phyloP scores from a whole-genome alignment of 176 grass and related monocot genomes.

The Cenchrus purpureus region DNA sequence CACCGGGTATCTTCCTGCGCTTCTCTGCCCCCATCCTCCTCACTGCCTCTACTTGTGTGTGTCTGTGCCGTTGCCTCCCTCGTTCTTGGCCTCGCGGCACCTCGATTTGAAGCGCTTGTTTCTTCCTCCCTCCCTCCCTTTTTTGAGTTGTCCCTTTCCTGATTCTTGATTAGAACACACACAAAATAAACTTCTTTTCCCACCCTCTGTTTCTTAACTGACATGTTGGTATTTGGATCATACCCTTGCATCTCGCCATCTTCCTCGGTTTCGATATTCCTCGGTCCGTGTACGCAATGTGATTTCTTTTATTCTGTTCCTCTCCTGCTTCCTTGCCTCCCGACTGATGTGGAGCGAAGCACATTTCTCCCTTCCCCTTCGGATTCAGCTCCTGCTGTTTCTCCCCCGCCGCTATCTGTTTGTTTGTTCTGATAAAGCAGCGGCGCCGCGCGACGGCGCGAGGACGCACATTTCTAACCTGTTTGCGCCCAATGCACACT shows the following conservation, averaged over 20 bases:
- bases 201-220: neutral
- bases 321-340: neutral
- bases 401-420: neutral
- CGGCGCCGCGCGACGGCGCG: neutral
- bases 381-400: neutral
- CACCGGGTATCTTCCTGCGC: slow-evolving; percentile 46
- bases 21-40: neutral
- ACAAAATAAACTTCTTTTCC: neutral
- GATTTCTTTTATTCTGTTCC: slow-evolving; percentile 5
- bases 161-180: slow-evolving; percentile 7
- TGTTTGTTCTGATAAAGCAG: neutral
- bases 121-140: neutral
- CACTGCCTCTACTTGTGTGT: neutral
- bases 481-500: neutral
- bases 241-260: slow-evolving; percentile 45
- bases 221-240: slow-evolving; percentile 51
- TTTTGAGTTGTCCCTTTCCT: neutral
- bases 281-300: slow-evolving; percentile 13
- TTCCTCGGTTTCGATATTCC: slow-evolving; percentile 4
- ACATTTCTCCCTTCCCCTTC: slow-evolving; percentile 24
- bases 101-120: slow-evolving; percentile 35
- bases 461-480: slow-evolving; percentile 32
- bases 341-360: neutral
- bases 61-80: neutral
- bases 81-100: slow-evolving; percentile 10